Base-by-base conservation (phyloP, 2,329 filamentous ascomycete species). In the Penicillium sp. region DNA sequence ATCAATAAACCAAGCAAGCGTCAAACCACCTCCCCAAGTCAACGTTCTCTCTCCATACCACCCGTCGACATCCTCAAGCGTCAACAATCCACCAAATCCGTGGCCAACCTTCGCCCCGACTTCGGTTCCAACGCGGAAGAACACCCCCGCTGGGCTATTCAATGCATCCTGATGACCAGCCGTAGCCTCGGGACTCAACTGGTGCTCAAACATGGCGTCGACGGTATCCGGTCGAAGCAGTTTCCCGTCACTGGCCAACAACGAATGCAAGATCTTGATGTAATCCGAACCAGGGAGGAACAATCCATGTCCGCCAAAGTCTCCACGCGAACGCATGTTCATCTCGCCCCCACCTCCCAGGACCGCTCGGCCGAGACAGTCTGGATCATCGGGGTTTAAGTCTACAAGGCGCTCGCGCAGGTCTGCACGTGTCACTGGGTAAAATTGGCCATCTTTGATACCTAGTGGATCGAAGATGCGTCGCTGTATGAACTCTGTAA, bases 1-100 rank as follows among this genome's bases (percentile, higher is more conserved):
- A 59, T 81, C 79, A 49, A 81, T 69, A 18, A 81, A 81, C 79
- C 79, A 82, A 2, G 71, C 46, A 21, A 79, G 59, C 0, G 77
- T 79, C 57, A 76, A 36, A 0, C 77, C 77, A 2, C 79, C 79
- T 7, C 76, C 77, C 78, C 77, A 80, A 3, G 69, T 73, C 50
- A 80, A 61, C 0, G 77, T 80, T 1, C 66, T 55, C 34, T 72
- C 68, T 3, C 77, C 76, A 42, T 77, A 77, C 71, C 77, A 78
- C 3, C 75, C 74, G 1, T 77, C 69, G 2, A 72, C 57, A 53
- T 77, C 74, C 47, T 79, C 61, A 29, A 75, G 54, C 1, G 72
- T 74, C 7, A 80, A 45, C 10, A 76, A 52, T 0, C 77, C 79
- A 4, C 76, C 72, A 6, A 81, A 59, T 0, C 77, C 77, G 55